Evolutionary conservation across 352 stramenopile species (phyloP).

Genomic region (Vaucheria bursata): DNA sequence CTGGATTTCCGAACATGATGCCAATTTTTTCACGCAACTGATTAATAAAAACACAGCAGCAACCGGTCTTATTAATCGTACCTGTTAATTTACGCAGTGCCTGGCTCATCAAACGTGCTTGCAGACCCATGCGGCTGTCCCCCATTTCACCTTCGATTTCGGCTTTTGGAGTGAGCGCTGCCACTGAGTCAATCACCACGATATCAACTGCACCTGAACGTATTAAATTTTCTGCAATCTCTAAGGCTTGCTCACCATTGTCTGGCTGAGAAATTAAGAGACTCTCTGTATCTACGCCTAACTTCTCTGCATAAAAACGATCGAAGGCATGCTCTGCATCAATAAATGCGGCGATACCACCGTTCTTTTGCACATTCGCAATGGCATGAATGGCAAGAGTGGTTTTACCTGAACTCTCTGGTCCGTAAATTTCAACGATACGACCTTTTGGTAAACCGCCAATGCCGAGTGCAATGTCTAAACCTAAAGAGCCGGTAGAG

Average conservation of each 20-base stretch:
- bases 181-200: conserved; percentile 88
- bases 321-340: conserved; percentile 97
- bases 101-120: conserved; percentile 92
- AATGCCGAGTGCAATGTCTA: conserved; percentile 2
- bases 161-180: conserved; percentile 87
- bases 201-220: conserved; percentile 88
- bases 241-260: conserved; percentile 87
- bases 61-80: conserved; percentile 85
- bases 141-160: conserved; percentile 82
- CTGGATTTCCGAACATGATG: conserved; percentile 91
- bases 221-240: conserved; percentile 95
- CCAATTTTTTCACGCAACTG: conserved; percentile 93
- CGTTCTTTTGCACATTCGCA: conserved; percentile 84
- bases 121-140: conserved; percentile 91
- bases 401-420: conserved; percentile 94
- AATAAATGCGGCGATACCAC: conserved; percentile 90
- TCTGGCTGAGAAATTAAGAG: conserved; percentile 90
- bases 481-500: neutral
- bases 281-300: conserved; percentile 88
- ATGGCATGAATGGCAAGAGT: conserved; percentile 93
- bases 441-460: neutral
- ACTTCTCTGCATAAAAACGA: conserved; percentile 74
- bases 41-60: conserved; percentile 94
- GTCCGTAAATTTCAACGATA: conserved; percentile 96
- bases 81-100: conserved; percentile 91